These are phyloP conservation scores for Colletotrichum orchidophilum DNA, from an alignment of 2,329 filamentous ascomycete genomes.

Conservation along the genomic window DNA sequence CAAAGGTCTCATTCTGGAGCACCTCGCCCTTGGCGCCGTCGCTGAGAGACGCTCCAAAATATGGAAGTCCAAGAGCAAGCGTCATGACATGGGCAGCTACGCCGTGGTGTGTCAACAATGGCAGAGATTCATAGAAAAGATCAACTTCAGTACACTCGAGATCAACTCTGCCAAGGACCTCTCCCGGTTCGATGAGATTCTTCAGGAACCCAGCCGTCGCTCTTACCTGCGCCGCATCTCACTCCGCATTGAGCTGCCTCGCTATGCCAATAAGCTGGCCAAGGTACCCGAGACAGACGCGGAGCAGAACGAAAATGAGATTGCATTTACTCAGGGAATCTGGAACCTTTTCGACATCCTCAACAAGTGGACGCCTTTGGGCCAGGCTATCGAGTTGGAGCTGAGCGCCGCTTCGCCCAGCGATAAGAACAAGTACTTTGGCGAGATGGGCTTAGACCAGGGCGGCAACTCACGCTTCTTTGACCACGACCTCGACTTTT, in stretches of 20 bases:
- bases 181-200: slow-evolving; percentile 35
- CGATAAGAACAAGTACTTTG: slow-evolving; percentile 35
- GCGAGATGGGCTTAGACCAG: slow-evolving; percentile 36
- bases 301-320: slow-evolving; percentile 40
- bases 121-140: slow-evolving; percentile 39
- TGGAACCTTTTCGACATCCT: slow-evolving; percentile 39
- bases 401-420: slow-evolving; percentile 37
- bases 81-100: slow-evolving; percentile 35
- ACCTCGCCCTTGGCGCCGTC: slow-evolving; percentile 20
- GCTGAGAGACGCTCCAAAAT: slow-evolving; percentile 7
- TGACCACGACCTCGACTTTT: slow-evolving; percentile 38
- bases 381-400: slow-evolving; percentile 38
- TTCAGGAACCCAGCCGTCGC: slow-evolving; percentile 36
- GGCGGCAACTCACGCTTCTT: slow-evolving; percentile 39
- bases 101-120: slow-evolving; percentile 41
- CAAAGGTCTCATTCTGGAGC: slow-evolving; percentile 26
- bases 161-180: slow-evolving; percentile 35
- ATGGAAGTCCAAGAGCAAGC: slow-evolving; percentile 11
- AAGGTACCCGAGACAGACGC: slow-evolving; percentile 36
- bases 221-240: slow-evolving; percentile 36
- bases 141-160: slow-evolving; percentile 37
- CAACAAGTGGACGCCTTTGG: slow-evolving; percentile 33
- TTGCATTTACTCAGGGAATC: slow-evolving; percentile 37
- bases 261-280: slow-evolving; percentile 33
- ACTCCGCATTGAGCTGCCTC: slow-evolving; percentile 37